Evolutionary conservation across 345 rosid genomes (phyloP).

Genomic region (Gossypium bickii): DNA sequence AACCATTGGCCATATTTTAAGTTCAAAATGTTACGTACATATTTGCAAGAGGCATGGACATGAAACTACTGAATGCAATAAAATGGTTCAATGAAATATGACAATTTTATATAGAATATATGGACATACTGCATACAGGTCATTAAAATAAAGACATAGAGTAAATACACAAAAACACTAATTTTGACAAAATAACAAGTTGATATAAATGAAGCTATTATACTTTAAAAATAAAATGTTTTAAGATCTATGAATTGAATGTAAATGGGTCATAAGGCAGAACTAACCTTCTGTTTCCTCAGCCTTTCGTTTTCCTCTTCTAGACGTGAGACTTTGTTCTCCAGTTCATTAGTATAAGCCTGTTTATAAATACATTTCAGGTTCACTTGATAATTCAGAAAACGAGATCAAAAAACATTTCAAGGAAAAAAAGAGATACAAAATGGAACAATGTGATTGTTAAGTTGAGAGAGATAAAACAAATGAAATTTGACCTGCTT

Average conservation of each 20-base stretch:
- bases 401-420: not conserved
- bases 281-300: constrained; percentile 66
- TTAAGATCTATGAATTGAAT: not conserved
- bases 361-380: constrained; percentile 28
- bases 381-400: constrained; percentile 17
- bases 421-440: not conserved
- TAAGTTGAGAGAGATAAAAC: constrained; percentile 12
- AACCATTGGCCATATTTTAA: too few relatives aligned
- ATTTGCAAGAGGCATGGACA: too few relatives aligned
- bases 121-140: not conserved
- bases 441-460: not conserved
- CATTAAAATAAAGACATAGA: not conserved
- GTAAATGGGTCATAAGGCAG: not conserved
- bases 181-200: not conserved
- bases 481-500: constrained; percentile 58
- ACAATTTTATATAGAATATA: not conserved
- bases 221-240: constrained; percentile 10
- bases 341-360: constrained; percentile 96
- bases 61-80: not conserved
- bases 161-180: not conserved
- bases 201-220: not conserved
- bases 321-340: constrained; percentile 80
- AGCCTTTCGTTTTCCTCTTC: constrained; percentile 96
- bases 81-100: not conserved
- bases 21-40: too few relatives aligned